Conservation (phyloP, 495 filamentous ascomycete genomes). For the Hyaloscypha finlandica region DNA sequence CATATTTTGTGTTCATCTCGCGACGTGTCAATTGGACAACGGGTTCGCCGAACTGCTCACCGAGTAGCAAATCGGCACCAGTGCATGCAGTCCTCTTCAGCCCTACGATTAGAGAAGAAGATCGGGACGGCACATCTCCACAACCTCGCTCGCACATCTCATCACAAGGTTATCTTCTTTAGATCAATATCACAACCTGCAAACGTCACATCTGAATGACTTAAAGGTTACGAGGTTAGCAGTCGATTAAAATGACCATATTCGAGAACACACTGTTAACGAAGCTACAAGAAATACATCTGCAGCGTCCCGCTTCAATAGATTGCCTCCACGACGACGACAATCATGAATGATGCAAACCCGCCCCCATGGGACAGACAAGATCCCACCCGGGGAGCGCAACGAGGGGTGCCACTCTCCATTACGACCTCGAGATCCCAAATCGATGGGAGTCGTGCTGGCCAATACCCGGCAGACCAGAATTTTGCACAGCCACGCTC, state of each 20-base stretch:
- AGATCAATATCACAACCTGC: neutral
- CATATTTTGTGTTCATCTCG: neutral
- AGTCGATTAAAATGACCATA: neutral
- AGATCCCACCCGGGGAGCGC: neutral
- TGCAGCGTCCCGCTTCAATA: neutral
- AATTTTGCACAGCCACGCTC: conserved; percentile 17
- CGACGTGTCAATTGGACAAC: neutral
- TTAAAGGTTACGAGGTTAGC: conserved; percentile 6
- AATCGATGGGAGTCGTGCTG: neutral
- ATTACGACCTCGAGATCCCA: neutral
- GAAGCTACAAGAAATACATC: neutral
- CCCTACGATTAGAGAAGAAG: conserved; percentile 12
- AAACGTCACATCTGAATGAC: neutral
- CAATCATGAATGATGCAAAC: conserved; percentile 13
- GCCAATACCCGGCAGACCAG: neutral
- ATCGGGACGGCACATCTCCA: neutral
- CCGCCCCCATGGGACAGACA: neutral
- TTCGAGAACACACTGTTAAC: neutral
- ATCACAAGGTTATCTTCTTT: neutral
- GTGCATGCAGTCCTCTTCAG: neutral
- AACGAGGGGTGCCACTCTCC: neutral
- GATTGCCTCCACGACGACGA: neutral
- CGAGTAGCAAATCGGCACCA: neutral
- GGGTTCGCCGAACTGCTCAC: neutral
- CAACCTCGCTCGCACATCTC: neutral